A percentile compares a stretch with the other conserved stretches of the same genome.
Evolutionary conservation across 148 eudicot genomes (phyloP).

Genomic region (Bassia scoparia): DNA sequence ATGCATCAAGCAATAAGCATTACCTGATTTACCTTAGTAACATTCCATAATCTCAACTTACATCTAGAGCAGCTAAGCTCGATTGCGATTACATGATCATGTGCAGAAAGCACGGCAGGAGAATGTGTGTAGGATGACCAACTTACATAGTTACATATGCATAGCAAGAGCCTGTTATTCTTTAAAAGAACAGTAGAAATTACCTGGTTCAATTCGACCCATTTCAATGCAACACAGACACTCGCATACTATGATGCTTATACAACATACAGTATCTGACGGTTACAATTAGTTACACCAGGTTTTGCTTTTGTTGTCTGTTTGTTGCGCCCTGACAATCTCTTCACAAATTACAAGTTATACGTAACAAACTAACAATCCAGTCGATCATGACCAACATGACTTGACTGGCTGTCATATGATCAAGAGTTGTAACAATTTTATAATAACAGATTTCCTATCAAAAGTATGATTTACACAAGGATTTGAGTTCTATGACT

Average conservation of each 20-base stretch:
- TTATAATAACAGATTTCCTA: not conserved
- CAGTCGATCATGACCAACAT: not conserved
- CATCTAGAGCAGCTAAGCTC: too few species aligned
- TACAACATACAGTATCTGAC: not conserved
- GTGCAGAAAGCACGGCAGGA: too few species aligned
- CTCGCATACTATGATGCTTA: not conserved
- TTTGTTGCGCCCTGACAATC: not conserved
- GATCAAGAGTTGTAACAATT: not conserved
- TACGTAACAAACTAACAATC: not conserved
- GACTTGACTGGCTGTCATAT: slow-evolving; percentile 1
- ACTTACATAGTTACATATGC: not conserved
- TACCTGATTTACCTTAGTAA: too few species aligned
- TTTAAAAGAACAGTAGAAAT: too few species aligned
- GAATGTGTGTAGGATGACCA: too few species aligned
- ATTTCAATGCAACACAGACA: not conserved
- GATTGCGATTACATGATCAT: too few species aligned
- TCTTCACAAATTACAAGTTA: not conserved
- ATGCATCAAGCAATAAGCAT: too few species aligned
- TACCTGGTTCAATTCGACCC: not conserved
- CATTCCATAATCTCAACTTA: too few species aligned
- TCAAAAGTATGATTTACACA: not conserved
- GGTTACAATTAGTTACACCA: not conserved
- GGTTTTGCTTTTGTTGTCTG: not conserved
- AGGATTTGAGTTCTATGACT: not conserved
- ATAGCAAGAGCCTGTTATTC: not conserved